Conservation (phyloP, 2,329 filamentous ascomycete genomes). For the Hymenoscyphus infarciens region DNA sequence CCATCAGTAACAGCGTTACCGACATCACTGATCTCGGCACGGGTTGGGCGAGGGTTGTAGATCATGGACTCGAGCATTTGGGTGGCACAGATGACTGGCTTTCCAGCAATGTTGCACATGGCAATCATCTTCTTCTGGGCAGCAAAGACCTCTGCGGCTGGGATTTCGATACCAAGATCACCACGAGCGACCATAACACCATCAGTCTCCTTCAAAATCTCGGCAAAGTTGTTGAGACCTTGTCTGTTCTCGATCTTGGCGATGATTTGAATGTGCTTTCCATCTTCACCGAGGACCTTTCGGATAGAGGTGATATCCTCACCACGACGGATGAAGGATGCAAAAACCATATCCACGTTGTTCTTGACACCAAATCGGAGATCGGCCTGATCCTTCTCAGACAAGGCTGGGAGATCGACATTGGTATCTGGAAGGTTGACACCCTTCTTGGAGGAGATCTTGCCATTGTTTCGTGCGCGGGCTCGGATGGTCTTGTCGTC, state of each 20-base stretch:
- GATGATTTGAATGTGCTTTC: conserved; percentile 97
- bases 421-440: conserved; percentile 99
- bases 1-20: conserved; percentile 97
- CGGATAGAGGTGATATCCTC: conserved; percentile 93
- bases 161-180: conserved; percentile 97
- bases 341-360: conserved; percentile 98
- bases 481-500: conserved; percentile 87
- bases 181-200: conserved; percentile 99
- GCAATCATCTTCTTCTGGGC: conserved; percentile 99
- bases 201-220: conserved; percentile 93
- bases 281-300: conserved; percentile 82
- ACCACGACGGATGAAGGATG: conserved; percentile 93
- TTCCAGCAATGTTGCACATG: conserved; percentile 99
- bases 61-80: conserved; percentile 99
- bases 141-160: conserved; percentile 96
- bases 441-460: conserved; percentile 98
- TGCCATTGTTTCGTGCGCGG: conserved; percentile 92
- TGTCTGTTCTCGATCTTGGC: conserved; percentile 99
- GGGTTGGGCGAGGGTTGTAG: conserved; percentile 97
- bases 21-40: conserved; percentile 97
- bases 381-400: conserved; percentile 96
- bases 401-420: conserved; percentile 94
- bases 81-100: conserved; percentile 97
- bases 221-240: conserved; percentile 98
- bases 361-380: conserved; percentile 97